phyloP scores from a whole-genome alignment of 306 rosid species.

The Sechiopsis laciniata region DNA sequence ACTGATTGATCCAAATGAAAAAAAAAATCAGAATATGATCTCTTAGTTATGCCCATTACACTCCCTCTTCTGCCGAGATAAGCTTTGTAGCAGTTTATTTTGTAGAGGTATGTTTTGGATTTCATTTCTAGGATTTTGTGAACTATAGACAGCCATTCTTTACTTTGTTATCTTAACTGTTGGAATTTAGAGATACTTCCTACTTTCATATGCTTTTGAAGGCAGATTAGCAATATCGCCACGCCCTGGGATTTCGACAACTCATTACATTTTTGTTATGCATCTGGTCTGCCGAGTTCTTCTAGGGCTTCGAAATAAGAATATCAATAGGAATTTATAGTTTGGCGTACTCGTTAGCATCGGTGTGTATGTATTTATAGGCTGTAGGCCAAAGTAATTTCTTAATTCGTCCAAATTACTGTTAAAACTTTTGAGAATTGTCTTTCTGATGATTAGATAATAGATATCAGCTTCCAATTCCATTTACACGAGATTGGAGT shows the following conservation, averaged over 20 bases:
- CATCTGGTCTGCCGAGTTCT: constrained; percentile 6
- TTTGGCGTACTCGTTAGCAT: too few species aligned
- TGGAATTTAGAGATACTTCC: constrained; percentile 16
- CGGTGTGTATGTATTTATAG: constrained; percentile 10
- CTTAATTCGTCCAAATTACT: neutral
- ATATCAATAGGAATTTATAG: too few species aligned
- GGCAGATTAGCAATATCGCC: constrained; percentile 4
- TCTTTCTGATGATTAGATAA: neutral
- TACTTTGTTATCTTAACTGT: constrained; percentile 11
- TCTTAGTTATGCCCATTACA: constrained; percentile 18
- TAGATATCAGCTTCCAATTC: neutral
- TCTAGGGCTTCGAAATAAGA: too few species aligned
- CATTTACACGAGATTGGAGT: neutral
- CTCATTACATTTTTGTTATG: too few species aligned
- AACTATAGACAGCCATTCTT: constrained; percentile 10
- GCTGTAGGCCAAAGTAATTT: neutral
- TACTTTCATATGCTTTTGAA: constrained; percentile 8
- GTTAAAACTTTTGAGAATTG: neutral
- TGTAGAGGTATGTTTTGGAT: constrained; percentile 10
- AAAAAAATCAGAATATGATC: constrained; percentile 22
- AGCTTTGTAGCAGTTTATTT: constrained; percentile 10
- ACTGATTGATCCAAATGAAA: constrained; percentile 19
- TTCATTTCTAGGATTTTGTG: constrained; percentile 14
- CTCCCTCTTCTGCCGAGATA: neutral
- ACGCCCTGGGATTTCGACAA: neutral